Conservation (phyloP, 139 green algal genomes). For the Mesostigma viride region DNA sequence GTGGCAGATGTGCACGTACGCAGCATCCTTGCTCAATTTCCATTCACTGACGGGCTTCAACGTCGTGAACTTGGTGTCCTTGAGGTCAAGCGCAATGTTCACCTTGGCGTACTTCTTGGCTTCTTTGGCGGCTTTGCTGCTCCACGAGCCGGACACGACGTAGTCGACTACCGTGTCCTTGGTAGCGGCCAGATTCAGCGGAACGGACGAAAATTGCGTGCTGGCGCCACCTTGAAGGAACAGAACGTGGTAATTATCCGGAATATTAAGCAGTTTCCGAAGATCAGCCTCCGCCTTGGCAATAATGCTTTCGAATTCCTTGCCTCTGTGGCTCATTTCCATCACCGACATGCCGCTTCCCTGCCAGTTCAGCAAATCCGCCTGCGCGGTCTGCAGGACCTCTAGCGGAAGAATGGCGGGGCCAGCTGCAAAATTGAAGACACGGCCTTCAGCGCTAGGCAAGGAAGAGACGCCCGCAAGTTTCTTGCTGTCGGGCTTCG, state of each 20-base stretch:
- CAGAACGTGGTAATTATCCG: constrained; percentile 88
- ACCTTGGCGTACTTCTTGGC: constrained; percentile 56
- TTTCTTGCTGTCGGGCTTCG: no score
- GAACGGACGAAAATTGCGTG: constrained; percentile 84
- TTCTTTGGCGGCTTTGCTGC: constrained; percentile 85
- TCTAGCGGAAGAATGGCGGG: constrained; percentile 78
- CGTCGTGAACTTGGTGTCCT: constrained; percentile 61
- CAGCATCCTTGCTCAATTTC: constrained; percentile 65
- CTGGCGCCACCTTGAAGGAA: constrained; percentile 87
- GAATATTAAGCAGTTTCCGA: constrained; percentile 75
- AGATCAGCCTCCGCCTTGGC: constrained; percentile 85
- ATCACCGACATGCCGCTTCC: constrained; percentile 85
- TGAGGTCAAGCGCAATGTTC: constrained; percentile 68
- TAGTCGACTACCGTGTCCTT: constrained; percentile 69
- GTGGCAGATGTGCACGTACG: constrained; percentile 96
- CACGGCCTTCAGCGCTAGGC: constrained; percentile 9
- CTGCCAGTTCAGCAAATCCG: constrained; percentile 87
- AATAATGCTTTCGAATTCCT: constrained; percentile 84
- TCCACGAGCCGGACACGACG: constrained; percentile 85
- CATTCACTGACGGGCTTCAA: constrained; percentile 60
- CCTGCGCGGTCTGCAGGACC: constrained; percentile 76
- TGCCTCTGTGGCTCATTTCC: constrained; percentile 96
- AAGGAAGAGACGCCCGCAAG: neutral
- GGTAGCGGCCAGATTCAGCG: constrained; percentile 70
- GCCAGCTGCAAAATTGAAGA: constrained; percentile 82